A percentile compares a stretch with the other conserved stretches of the same genome.
Evolutionary conservation across 106 monocot genomes (phyloP).

Genomic region (Agapanthus africanus): DNA sequence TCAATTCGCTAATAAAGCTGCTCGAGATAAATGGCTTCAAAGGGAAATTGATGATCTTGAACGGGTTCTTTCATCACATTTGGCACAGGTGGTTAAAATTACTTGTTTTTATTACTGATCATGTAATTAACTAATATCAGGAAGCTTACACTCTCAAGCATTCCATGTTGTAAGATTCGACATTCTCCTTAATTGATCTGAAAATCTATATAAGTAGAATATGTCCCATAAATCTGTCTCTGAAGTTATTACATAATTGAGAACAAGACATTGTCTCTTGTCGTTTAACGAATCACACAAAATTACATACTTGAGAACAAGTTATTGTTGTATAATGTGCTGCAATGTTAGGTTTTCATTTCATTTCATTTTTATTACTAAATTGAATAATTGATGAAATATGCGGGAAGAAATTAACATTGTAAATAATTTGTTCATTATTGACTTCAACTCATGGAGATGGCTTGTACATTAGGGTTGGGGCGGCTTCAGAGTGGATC

Average conservation of each 20-base stretch:
- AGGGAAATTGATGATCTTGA: conserved; percentile 93
- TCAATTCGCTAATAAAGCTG: conserved; percentile 88
- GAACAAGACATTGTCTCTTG: not conserved
- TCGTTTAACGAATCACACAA: not conserved
- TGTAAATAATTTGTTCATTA: not conserved
- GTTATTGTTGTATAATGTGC: too few species aligned
- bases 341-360: too few species aligned
- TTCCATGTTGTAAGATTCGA: too few species aligned
- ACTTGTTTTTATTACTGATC: not conserved
- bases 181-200: conserved; percentile 2
- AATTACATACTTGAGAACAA: too few species aligned
- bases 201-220: not conserved
- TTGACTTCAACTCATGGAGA: not conserved
- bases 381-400: not conserved
- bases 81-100: conserved; percentile 48
- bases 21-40: conserved; percentile 93
- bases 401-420: not conserved
- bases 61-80: conserved; percentile 67
- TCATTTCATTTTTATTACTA: not conserved
- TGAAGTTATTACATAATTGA: not conserved
- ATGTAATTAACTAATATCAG: not conserved
- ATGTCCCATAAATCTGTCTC: not conserved
- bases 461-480: too few species aligned
- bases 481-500: too few species aligned
- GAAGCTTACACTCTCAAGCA: conserved; percentile 1